A percentile compares a stretch with the other conserved stretches of the same genome.
phyloP scores from a whole-genome alignment of 805 yeast genomes.

The Lachancea lanzarotensis region DNA sequence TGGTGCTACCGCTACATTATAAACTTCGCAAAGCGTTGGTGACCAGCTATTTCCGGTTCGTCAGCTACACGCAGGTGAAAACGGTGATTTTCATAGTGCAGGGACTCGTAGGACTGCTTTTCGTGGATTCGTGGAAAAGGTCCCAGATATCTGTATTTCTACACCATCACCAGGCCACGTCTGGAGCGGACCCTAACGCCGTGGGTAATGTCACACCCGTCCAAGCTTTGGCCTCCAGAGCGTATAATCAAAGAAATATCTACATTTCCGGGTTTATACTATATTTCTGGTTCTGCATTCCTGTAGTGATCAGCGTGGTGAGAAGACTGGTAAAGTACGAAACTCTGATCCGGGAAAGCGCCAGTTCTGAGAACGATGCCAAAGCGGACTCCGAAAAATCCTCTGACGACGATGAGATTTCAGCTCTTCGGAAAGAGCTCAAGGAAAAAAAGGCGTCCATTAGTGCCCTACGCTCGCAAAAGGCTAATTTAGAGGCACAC shows the following conservation, averaged over 20 bases:
- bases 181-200: conserved; percentile 10
- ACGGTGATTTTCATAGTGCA: conserved; percentile 40
- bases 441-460: conserved; percentile 39
- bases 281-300: conserved; percentile 48
- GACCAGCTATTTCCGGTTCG: conserved; percentile 32
- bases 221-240: conserved; percentile 52
- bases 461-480: conserved; percentile 43
- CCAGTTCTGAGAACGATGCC: conserved; percentile 12
- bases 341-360: conserved; percentile 25
- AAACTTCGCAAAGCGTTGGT: conserved; percentile 40
- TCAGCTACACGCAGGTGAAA: conserved; percentile 36
- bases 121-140: conserved; percentile 49
- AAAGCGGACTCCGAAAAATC: conserved; percentile 4
- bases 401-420: conserved; percentile 25
- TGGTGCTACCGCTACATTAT: conserved; percentile 53
- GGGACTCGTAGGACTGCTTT: conserved; percentile 42
- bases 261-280: conserved; percentile 59
- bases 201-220: conserved; percentile 33
- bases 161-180: conserved; percentile 26
- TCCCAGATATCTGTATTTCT: conserved; percentile 29
- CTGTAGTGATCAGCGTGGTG: conserved; percentile 47
- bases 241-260: conserved; percentile 57
- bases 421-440: conserved; percentile 34
- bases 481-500: conserved; percentile 43
- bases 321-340: conserved; percentile 46